Percentiles rank a stretch among this genome's conserved stretches.
Conservation (phyloP, 768 basidiomycete species). For the Mycena polygramma region DNA sequence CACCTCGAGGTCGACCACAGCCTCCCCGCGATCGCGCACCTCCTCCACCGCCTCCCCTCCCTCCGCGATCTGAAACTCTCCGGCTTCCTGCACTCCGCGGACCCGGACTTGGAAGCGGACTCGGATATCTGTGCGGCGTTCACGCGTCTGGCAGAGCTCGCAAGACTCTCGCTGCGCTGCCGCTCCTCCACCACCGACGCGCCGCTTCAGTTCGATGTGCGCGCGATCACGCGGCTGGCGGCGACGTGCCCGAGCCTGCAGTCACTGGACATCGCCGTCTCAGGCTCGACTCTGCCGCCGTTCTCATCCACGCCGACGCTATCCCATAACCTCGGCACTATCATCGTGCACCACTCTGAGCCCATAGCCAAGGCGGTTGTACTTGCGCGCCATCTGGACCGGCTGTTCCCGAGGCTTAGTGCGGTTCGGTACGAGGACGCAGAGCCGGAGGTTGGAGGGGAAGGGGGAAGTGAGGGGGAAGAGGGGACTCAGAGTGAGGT, state of each 20-base stretch:
- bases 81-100: background rate
- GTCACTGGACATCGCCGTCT: background rate
- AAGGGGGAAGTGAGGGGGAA: background rate
- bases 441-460: background rate
- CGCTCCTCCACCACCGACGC: background rate
- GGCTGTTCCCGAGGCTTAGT: conserved; percentile 12
- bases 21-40: background rate
- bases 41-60: background rate
- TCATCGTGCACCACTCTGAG: background rate
- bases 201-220: background rate
- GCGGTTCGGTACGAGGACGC: background rate
- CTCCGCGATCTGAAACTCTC: background rate
- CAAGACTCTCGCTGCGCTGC: background rate
- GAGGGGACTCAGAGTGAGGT: background rate
- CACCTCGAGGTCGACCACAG: background rate
- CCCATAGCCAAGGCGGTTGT: background rate
- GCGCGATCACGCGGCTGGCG: background rate
- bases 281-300: background rate
- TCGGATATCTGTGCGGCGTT: background rate
- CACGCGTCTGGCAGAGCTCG: background rate
- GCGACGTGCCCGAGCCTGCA: background rate
- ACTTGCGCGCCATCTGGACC: conserved; percentile 9
- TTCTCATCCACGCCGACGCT: background rate
- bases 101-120: background rate
- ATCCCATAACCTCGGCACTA: background rate